Evolutionary conservation across 2,329 filamentous ascomycete genomes (phyloP).

Genomic region (Alternaria postmessia): DNA sequence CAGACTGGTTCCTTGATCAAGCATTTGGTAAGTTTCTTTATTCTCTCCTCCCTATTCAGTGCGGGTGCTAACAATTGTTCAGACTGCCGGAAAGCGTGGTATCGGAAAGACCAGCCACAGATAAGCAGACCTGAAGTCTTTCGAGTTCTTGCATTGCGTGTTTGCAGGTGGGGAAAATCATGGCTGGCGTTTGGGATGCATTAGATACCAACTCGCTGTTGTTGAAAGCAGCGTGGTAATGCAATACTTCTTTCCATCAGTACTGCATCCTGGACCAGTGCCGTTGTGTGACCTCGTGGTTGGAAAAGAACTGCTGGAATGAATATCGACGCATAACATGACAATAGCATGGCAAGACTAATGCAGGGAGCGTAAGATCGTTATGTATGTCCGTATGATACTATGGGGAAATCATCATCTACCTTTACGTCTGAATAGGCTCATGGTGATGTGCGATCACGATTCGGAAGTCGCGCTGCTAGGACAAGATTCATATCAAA

Average conservation of each 20-base stretch:
- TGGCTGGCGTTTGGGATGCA: constrained; percentile 42
- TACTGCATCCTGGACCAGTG: not conserved
- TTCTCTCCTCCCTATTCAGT: not conserved
- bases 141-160: constrained; percentile 20
- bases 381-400: too few species aligned
- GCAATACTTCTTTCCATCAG: constrained; percentile 18
- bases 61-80: constrained; percentile 24
- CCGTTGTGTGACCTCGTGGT: too few species aligned
- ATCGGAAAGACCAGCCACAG: constrained; percentile 83
- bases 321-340: too few species aligned
- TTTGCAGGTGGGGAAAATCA: constrained; percentile 34
- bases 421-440: too few species aligned
- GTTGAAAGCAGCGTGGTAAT: constrained; percentile 31
- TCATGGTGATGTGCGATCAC: too few species aligned
- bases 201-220: constrained; percentile 41
- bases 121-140: constrained; percentile 26
- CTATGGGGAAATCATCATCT: too few species aligned
- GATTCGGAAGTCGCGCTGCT: too few species aligned
- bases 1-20: constrained; percentile 81
- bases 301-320: too few species aligned
- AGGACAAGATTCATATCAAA: too few species aligned
- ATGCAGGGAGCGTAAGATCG: too few species aligned
- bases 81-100: constrained; percentile 90
- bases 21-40: constrained; percentile 77
- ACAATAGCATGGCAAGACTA: too few species aligned